phyloP scores from a whole-genome alignment of 371 early-diverging fungal genomes.

The Conidiobolus incongruus region DNA sequence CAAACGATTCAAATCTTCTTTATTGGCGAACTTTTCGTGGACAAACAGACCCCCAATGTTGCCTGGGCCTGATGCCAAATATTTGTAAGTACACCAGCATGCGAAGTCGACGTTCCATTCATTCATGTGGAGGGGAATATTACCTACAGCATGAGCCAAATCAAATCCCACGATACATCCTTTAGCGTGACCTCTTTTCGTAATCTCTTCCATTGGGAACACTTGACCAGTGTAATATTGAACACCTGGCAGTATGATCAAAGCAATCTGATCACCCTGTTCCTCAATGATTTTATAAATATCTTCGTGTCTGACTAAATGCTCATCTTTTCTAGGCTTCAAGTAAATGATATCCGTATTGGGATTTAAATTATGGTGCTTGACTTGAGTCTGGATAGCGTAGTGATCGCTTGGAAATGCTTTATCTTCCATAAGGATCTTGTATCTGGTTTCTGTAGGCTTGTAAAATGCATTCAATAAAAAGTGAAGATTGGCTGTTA shows the following conservation, averaged over 20 bases:
- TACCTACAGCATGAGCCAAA: conserved; percentile 91
- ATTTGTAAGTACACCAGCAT: conserved; percentile 97
- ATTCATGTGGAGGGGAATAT: conserved; percentile 67
- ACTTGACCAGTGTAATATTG: conserved; percentile 93
- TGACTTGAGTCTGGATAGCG: conserved; percentile 68
- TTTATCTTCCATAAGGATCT: conserved; percentile 78
- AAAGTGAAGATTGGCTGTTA: conserved; percentile 81
- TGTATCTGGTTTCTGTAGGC: conserved; percentile 47
- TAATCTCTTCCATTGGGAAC: conserved; percentile 73
- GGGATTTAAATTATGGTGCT: conserved; percentile 59
- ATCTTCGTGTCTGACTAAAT: conserved; percentile 46
- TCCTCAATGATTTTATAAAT: conserved; percentile 48
- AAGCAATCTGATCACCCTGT: conserved; percentile 52
- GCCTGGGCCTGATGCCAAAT: conserved; percentile 87
- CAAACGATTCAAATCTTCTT: conserved; percentile 25
- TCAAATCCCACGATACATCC: conserved; percentile 89
- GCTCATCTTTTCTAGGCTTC: conserved; percentile 49
- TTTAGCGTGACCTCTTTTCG: conserved; percentile 53
- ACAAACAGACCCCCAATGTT: conserved; percentile 79
- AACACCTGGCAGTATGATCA: conserved; percentile 78
- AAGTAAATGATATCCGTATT: conserved; percentile 40
- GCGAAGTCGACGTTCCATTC: conserved; percentile 96
- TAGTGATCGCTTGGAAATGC: conserved; percentile 93
- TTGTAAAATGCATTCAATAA: conserved; percentile 79
- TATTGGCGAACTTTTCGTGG: conserved; percentile 43